Conservation (phyloP, 768 basidiomycete species). For the Plicaturopsis crispa region DNA sequence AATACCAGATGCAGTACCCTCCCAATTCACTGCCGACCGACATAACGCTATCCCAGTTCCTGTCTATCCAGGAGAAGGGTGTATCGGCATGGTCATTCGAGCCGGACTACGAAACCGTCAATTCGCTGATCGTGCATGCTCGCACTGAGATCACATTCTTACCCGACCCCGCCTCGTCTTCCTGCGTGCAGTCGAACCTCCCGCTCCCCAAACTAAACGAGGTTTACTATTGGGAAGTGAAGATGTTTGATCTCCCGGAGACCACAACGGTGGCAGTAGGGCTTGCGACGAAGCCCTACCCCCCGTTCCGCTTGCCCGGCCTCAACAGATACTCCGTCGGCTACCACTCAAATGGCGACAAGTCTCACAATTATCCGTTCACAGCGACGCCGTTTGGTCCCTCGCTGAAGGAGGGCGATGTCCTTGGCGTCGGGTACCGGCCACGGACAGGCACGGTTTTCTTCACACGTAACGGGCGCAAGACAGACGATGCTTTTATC, state of each 20-base stretch:
- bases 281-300: constrained; percentile 94
- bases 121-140: constrained; percentile 87
- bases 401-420: constrained; percentile 85
- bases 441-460: constrained; percentile 98
- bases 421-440: constrained; percentile 91
- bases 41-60: constrained; percentile 96
- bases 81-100: constrained; percentile 99
- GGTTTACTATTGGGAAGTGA: constrained; percentile 99
- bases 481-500: constrained; percentile 92
- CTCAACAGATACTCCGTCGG: constrained; percentile 82
- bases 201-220: constrained; percentile 97
- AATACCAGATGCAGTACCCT: constrained; percentile 80
- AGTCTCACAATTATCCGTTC: constrained; percentile 96
- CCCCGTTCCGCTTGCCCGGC: constrained; percentile 88
- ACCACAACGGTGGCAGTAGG: constrained; percentile 88
- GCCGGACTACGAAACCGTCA: constrained; percentile 94
- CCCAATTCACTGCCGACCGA: constrained; percentile 97
- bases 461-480: constrained; percentile 96
- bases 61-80: constrained; percentile 98
- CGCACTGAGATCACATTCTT: constrained; percentile 98
- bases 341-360: constrained; percentile 95
- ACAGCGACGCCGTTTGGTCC: constrained; percentile 80
- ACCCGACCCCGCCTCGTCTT: constrained; percentile 89
- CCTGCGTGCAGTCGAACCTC: constrained; percentile 93
- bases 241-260: constrained; percentile 94